Evolutionary conservation across 192 early-diverging fungal genomes (phyloP), one percentile per base, ranked within the genome.

Genomic region (Podochytrium sp.): DNA sequence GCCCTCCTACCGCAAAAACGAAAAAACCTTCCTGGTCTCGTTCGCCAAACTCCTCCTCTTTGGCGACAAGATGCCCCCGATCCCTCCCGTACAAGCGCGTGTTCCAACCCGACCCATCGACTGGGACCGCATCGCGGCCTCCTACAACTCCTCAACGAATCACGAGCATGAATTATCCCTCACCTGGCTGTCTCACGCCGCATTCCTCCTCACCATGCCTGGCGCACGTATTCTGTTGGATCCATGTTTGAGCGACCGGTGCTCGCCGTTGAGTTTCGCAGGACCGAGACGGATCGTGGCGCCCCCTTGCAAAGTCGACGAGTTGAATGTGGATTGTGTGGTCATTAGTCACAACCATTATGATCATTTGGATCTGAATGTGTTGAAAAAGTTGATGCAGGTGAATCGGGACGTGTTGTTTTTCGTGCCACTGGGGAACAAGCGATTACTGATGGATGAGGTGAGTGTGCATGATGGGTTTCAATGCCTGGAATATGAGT

Each of bases 291-390:
- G 92, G 12, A 78, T 80, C 65, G 88, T 87, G 0, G 71, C 80
- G 27, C 82, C 89, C 1, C 89, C 91, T 1, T 89, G 86, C 73
- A 74, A 81, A 35, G 74, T 92, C 14, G 77, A 78, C 10, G 90
- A 92, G 5, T 69, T 93, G 94, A 79, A 81, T 25, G 81, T 94
- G 51, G 92, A 94, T 55, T 81, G 86, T 1, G 86, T 94, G 4
- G 78, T 94, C 10, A 87, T 95, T 39, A 87, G 83, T 38, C 94
- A 96, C 76, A 94, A 94, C 74, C 94, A 96, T 68, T 96, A 94
- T 73, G 94, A 94, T 74, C 93, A 94, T 59, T 65, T 94, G 75
- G 94, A 95, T 79, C 63, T 86, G 70, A 68, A 80, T 38, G 92
- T 91, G 18, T 84, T 93, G 47, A 74, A 82, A 34, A 71, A 76